Base-by-base conservation (phyloP, 2,329 filamentous ascomycete genomes). In the Pleomassaria siparia region DNA sequence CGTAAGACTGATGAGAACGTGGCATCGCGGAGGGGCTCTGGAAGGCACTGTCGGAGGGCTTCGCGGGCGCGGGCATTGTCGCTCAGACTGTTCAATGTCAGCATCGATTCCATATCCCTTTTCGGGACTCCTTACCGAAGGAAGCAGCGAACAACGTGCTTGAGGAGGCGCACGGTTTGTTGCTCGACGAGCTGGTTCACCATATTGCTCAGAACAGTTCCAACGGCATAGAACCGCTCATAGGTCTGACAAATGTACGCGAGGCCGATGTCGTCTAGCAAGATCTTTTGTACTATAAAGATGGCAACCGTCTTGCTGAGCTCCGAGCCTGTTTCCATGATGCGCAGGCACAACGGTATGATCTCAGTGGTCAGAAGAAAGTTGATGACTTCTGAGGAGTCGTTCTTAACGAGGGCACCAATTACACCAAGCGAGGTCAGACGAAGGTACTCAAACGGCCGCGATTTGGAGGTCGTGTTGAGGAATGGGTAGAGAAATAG, bases 161-260 rank as follows among this genome's bases (percentile, higher is more conserved):
- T 99, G 20, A 99, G 83, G 39, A 99, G 80, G 43, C 94, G 83
- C 24, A 95, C 94, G 1, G 94, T 99, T 74, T 99, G 94, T 67
- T 96, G 92, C 73, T 99, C 94, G 30, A 97, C 94, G 29, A 99
- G 82, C 74, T 97, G 92, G 44, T 88, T 91, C 47, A 99, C 94
- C 94, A 99, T 99, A 69, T 97, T 99, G 76, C 90, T 96, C 30
- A 99, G 78, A 5, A 99, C 94, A 1, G 94, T 99, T 5, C 94
- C 94, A 4, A 99, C 94, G 7, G 94, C 94, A 62, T 97, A 99
- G 74, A 99, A 99, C 16, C 94, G 84, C 77, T 99, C 94, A 64
- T 99, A 99, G 0, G 94, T 99, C 56, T 95, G 92, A 74, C 94
- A 99, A 49, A 99, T 99, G 73, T 99, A 99, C 65, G 94, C 94